Percentiles rank a stretch among this genome's conserved stretches.
phyloP scores from a whole-genome alignment of 345 rosid genomes.

The Geranium rotundifolium region DNA sequence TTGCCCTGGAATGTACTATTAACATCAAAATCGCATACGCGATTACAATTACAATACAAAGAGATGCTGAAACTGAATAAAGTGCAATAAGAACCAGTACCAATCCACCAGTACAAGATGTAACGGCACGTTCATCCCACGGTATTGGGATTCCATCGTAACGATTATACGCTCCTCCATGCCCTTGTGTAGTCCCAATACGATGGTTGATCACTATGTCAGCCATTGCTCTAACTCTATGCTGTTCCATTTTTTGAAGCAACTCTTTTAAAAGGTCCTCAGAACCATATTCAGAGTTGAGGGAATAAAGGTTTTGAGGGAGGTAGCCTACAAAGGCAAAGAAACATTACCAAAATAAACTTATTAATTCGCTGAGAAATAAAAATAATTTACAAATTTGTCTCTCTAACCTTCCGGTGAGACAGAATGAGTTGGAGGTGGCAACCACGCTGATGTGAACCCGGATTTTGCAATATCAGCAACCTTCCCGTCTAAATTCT shows the following conservation, averaged over 20 bases:
- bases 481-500: slow-evolving; percentile 58
- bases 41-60: not conserved
- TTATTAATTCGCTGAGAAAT: no score
- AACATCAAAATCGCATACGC: slow-evolving; percentile 4
- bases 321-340: slow-evolving; percentile 51
- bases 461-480: slow-evolving; percentile 71
- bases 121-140: slow-evolving; percentile 83
- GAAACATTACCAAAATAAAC: not conserved
- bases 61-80: slow-evolving; percentile 1
- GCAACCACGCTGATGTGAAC: slow-evolving; percentile 81
- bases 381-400: not conserved
- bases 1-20: slow-evolving; percentile 41
- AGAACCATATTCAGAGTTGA: slow-evolving; percentile 75
- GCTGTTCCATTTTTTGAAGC: slow-evolving; percentile 61
- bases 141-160: slow-evolving; percentile 73
- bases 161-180: slow-evolving; percentile 75
- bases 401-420: slow-evolving; percentile 61
- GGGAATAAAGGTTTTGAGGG: slow-evolving; percentile 73
- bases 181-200: slow-evolving; percentile 70
- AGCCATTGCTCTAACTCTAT: slow-evolving; percentile 82
- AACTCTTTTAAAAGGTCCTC: slow-evolving; percentile 53
- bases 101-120: slow-evolving; percentile 83
- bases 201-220: slow-evolving; percentile 94
- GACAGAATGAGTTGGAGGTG: slow-evolving; percentile 64
- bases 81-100: slow-evolving; percentile 22